phyloP scores from a whole-genome alignment of 148 eudicot genomes.

The Beta vulgaris region DNA sequence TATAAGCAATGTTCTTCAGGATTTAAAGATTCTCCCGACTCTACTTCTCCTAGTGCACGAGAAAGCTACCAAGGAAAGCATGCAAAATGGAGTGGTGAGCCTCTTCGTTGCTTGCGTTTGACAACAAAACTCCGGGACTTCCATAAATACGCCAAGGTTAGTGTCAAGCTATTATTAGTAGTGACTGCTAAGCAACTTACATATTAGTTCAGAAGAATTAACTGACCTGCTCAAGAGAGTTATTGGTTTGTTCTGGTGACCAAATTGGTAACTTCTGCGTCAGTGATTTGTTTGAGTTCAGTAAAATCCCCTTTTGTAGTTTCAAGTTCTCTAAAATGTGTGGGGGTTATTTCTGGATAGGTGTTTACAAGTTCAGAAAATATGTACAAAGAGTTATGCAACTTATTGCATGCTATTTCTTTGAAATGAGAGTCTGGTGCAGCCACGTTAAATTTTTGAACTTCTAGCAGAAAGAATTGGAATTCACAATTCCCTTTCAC shows the following conservation, averaged over 20 bases:
- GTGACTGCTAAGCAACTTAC: neutral
- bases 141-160: conserved; percentile 92
- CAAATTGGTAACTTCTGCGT: neutral
- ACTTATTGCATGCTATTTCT: neutral
- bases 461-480: neutral
- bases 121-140: conserved; percentile 93
- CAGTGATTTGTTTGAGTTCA: neutral
- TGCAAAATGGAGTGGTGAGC: conserved; percentile 64
- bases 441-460: neutral
- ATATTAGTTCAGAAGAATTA: neutral
- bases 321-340: conserved; percentile 1
- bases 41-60: conserved; percentile 61
- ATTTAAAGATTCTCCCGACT: conserved; percentile 54
- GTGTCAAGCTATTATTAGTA: neutral
- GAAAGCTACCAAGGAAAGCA: conserved; percentile 70
- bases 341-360: neutral
- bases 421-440: neutral
- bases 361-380: neutral
- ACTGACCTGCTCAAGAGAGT: neutral
- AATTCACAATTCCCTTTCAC: neutral
- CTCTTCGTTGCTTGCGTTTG: conserved; percentile 72
- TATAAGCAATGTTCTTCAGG: conserved; percentile 55
- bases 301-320: neutral
- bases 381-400: neutral
- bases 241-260: neutral